Evolutionary conservation across 176 grass and related monocot genomes (phyloP).

Genomic region (Oryza longistaminata): DNA sequence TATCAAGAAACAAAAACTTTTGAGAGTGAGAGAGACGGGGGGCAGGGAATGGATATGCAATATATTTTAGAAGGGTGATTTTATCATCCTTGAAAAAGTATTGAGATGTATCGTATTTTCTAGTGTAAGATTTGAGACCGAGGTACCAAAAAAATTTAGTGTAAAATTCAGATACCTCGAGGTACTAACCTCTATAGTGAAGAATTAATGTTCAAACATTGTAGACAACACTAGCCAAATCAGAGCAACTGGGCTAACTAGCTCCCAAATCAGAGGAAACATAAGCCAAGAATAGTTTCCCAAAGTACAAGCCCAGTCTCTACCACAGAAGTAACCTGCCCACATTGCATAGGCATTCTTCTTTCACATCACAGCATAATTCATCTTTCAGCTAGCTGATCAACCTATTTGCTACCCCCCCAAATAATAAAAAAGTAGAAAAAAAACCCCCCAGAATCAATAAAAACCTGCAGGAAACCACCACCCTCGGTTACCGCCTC

Average conservation of each 20-base stretch:
- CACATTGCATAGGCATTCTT: slow-evolving; percentile 1
- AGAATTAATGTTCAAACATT: neutral
- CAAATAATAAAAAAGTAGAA: neutral
- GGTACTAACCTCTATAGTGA: neutral
- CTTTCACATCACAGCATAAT: neutral
- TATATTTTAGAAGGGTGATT: too few relatives aligned
- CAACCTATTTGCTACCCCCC: neutral
- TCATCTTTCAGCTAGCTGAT: neutral
- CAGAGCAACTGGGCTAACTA: neutral
- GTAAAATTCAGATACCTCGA: too few relatives aligned
- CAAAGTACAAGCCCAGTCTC: neutral
- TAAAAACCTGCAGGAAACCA: slow-evolving; percentile 10
- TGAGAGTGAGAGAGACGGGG: too few relatives aligned
- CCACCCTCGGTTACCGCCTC: slow-evolving; percentile 31
- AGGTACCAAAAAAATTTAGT: too few relatives aligned
- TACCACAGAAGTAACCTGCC: neutral
- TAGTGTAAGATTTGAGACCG: too few relatives aligned
- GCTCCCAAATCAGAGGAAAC: slow-evolving; percentile 10
- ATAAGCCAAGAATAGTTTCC: slow-evolving; percentile 12
- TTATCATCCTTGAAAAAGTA: too few relatives aligned
- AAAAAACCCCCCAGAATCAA: neutral
- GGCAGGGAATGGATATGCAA: too few relatives aligned
- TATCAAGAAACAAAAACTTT: too few relatives aligned
- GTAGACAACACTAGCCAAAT: neutral
- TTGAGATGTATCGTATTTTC: too few relatives aligned